Evolutionary conservation across 257 asterid species (phyloP).

Genomic region (Fraxinus excelsior): DNA sequence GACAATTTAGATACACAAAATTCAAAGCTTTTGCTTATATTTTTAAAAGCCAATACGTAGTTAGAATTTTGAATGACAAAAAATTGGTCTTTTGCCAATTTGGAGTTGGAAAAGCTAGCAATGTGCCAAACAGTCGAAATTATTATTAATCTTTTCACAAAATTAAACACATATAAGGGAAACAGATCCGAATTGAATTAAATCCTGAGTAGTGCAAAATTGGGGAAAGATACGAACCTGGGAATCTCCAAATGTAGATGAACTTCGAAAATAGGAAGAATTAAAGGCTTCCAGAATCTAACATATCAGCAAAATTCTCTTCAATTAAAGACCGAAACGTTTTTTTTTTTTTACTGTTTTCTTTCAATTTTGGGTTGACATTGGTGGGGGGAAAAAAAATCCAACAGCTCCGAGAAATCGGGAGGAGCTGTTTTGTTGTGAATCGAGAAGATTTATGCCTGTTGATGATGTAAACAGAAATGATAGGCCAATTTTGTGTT

Average conservation of each 20-base stretch:
- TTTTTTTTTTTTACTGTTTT: neutral
- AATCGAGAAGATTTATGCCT: constrained; percentile 32
- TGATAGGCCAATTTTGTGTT: constrained; percentile 1
- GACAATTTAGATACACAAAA: neutral
- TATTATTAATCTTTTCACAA: neutral
- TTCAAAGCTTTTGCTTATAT: neutral
- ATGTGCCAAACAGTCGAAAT: constrained; percentile 22
- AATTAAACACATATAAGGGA: neutral
- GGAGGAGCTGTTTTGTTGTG: constrained; percentile 20
- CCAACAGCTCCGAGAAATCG: neutral
- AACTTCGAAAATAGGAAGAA: neutral
- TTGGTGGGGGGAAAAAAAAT: neutral
- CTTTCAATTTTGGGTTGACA: neutral
- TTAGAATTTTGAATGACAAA: neutral
- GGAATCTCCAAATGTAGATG: constrained; percentile 29
- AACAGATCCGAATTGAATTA: constrained; percentile 5
- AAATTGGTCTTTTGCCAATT: neutral
- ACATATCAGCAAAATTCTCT: constrained; percentile 19
- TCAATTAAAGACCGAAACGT: constrained; percentile 23
- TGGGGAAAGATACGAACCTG: constrained; percentile 34
- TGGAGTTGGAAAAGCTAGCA: constrained; percentile 13
- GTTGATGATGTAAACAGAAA: constrained; percentile 29
- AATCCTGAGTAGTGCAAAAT: constrained; percentile 33
- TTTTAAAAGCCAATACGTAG: neutral
- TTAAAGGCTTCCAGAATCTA: constrained; percentile 18